These are phyloP conservation scores for Yarrowia divulgata DNA, from an alignment of 805 yeast genomes.

Conservation along the genomic window DNA sequence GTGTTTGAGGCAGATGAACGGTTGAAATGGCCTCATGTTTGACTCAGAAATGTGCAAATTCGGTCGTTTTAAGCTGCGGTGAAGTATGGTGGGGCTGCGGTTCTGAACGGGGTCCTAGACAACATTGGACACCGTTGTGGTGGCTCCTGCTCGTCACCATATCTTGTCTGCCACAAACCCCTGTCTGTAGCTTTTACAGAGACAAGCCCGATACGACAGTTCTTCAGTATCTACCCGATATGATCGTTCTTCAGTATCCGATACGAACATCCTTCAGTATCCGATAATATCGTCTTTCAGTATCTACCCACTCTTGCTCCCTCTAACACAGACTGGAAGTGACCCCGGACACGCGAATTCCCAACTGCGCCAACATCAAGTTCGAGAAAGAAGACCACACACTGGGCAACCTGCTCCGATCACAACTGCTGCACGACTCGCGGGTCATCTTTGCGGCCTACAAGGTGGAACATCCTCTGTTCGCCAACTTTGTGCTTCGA, in stretches of 20 bases:
- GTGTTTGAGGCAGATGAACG: too few relatives aligned
- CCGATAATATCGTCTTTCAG: too few relatives aligned
- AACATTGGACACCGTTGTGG: too few relatives aligned
- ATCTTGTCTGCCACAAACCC: too few relatives aligned
- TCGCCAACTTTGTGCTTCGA: conserved; percentile 93
- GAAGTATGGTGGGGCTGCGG: background rate
- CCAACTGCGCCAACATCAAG: conserved; percentile 90
- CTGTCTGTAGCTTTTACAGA: too few relatives aligned
- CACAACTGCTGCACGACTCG: conserved; percentile 83
- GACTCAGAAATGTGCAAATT: background rate
- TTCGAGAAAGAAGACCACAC: conserved; percentile 99
- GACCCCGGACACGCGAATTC: conserved; percentile 92
- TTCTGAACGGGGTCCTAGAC: too few relatives aligned
- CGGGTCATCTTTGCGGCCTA: conserved; percentile 96
- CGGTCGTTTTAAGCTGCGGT: background rate
- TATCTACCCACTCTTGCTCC: background rate
- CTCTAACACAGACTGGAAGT: conserved; percentile 64
- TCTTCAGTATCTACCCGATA: too few relatives aligned
- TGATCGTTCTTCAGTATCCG: background rate
- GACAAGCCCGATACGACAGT: too few relatives aligned
- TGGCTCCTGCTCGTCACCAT: too few relatives aligned
- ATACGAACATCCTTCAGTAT: too few relatives aligned
- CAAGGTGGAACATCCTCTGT: conserved; percentile 96
- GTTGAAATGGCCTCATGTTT: background rate
- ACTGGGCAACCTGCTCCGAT: conserved; percentile 84